Evolutionary conservation across 257 asterid species (phyloP), one percentile per base, ranked within the genome.

Genomic region (Leonotis leonurus): DNA sequence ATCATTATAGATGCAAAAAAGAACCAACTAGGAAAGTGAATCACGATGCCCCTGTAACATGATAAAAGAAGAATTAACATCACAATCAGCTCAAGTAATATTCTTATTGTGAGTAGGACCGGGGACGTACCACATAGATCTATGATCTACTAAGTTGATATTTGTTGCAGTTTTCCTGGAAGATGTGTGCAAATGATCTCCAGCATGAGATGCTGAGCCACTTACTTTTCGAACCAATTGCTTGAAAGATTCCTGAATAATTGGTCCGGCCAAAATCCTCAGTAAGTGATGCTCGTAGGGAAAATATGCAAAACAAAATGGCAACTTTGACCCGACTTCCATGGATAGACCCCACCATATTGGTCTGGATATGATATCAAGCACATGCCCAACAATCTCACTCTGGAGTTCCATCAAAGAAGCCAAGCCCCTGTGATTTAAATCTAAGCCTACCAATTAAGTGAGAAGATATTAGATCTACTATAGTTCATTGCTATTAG

Each of bases 11-110:
- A 77, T 70, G 93, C 87, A 64, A 69, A 84, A 74, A 17, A 70
- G 85, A 86, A 82, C 96, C 96, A 86, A 74, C 60, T 48, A 14
- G 94, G 95, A 65, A 89, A 89, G 72, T 80, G 82, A 79, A 89
- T 72, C 64, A 78, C 79, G 74, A 65, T 65, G 57, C 87, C 72
- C 96, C 95, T 86, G 82, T 60, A 41, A 70, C 27, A 65, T 27
- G 54, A 65, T 39, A 52, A 52, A 35, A 45, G 51, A 22, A 24
- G 66, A 63, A 52, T 60, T 44, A 10, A 35, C 16, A 57, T 12
- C 9, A 14, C 18, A 52, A 18, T 9, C 77, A 67, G 73, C 37
- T 33, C n/a, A 71, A 65, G 50, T 53, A 45, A 17, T 32, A 25
- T 59, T 32, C 27, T 56, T 22, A 56, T 49, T 45, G 48, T 53